These are phyloP conservation scores for Hypoxylon fragiforme DNA, from an alignment of 495 filamentous ascomycete genomes.

Conservation along the genomic window DNA sequence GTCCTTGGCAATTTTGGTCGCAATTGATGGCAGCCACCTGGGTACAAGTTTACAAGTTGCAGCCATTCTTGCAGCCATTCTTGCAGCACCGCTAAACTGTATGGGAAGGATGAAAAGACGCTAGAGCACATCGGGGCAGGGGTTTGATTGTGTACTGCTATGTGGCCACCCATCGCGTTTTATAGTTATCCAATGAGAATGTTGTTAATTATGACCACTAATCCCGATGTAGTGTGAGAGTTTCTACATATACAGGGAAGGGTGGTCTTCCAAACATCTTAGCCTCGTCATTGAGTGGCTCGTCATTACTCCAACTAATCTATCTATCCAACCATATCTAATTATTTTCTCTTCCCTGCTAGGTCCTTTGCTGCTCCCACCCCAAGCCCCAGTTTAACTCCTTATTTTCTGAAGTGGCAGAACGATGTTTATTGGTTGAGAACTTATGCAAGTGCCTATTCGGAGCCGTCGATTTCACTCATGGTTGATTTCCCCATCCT, in stretches of 20 bases:
- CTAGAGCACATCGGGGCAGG: slow-evolving; percentile 1
- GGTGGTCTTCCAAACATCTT: slow-evolving; percentile 14
- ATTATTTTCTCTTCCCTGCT: slow-evolving; percentile 3
- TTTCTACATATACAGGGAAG: slow-evolving; percentile 9
- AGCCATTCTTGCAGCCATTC: not conserved
- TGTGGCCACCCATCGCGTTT: slow-evolving; percentile 1
- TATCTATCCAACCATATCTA: slow-evolving; percentile 1
- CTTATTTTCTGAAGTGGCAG: slow-evolving; percentile 11
- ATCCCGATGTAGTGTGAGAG: not conserved
- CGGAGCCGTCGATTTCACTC: slow-evolving; percentile 13
- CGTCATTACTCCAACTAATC: slow-evolving; percentile 8
- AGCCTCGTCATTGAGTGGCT: slow-evolving; percentile 24
- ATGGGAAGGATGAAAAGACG: not conserved
- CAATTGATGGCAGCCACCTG: slow-evolving; percentile 5
- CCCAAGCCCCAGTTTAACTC: not conserved
- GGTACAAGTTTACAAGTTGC: no score
- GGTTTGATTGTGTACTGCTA: not conserved
- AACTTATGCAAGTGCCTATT: not conserved
- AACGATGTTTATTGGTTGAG: not conserved
- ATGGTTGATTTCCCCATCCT: slow-evolving; percentile 10
- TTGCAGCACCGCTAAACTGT: slow-evolving; percentile 2
- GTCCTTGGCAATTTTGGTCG: slow-evolving; percentile 6
- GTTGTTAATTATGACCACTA: not conserved
- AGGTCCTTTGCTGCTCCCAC: not conserved
- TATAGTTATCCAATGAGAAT: slow-evolving; percentile 6